Evolutionary conservation across 257 asterid species (phyloP).

Genomic region (Rauvolfia tetraphylla): DNA sequence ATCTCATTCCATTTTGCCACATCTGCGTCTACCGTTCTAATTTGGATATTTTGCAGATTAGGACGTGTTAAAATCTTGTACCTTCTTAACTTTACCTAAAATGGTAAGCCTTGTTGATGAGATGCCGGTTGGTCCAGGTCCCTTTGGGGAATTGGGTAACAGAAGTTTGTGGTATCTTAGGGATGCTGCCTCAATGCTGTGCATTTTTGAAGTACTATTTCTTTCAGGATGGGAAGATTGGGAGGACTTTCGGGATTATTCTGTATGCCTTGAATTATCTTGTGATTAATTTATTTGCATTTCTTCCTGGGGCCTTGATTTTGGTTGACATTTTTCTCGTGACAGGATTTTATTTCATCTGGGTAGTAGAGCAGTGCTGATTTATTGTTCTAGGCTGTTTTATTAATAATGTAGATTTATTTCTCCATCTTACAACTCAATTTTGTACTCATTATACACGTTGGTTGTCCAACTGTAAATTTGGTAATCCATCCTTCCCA

Average conservation of each 20-base stretch:
- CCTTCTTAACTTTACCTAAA: background rate
- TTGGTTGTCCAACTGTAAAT: background rate
- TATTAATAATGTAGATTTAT: background rate
- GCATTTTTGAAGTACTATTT: background rate
- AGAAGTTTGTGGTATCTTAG: background rate
- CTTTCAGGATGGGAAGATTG: conserved; percentile 2
- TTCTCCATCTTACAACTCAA: background rate
- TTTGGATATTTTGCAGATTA: background rate
- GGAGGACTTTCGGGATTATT: background rate
- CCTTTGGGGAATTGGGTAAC: background rate
- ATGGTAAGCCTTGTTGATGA: background rate
- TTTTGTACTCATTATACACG: background rate
- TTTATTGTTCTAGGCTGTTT: background rate
- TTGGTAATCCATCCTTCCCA: background rate
- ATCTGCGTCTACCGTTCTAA: background rate
- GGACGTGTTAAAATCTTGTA: background rate
- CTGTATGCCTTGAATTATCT: background rate
- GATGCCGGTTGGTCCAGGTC: background rate
- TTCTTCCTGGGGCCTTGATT: background rate
- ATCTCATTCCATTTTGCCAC: background rate
- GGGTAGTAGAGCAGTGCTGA: background rate
- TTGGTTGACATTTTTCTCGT: background rate
- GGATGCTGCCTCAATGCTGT: background rate
- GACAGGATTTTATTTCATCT: background rate
- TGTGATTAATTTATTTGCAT: background rate